Evolutionary conservation across 2,329 filamentous ascomycete species (phyloP).

Genomic region (Aspergillus flavus): DNA sequence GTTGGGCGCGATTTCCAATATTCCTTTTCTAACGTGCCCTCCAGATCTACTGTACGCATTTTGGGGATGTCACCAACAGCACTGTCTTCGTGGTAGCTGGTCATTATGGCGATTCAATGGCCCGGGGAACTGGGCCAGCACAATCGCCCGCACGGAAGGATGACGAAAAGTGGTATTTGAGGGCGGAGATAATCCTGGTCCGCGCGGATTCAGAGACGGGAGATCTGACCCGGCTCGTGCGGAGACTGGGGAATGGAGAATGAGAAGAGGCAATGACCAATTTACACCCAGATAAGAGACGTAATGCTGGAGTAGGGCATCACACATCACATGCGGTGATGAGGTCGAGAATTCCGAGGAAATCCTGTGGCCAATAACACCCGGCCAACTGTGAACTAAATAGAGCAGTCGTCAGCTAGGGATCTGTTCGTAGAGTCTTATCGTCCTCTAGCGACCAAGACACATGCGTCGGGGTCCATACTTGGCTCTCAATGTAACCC

Average conservation of each 20-base stretch:
- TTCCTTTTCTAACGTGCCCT: neutral
- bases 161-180: constrained; percentile 2
- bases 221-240: constrained; percentile 1
- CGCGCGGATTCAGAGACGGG: neutral
- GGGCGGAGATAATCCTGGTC: neutral
- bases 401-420: neutral
- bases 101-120: neutral
- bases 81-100: neutral
- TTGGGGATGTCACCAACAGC: neutral
- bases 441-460: neutral
- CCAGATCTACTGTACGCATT: constrained; percentile 3
- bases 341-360: neutral
- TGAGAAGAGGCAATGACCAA: neutral
- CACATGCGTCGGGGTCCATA: neutral
- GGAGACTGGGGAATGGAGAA: neutral
- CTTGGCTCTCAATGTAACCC: neutral
- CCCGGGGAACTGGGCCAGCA: neutral
- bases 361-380: neutral
- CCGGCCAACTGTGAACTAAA: neutral
- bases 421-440: neutral
- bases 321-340: neutral
- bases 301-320: neutral
- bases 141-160: neutral
- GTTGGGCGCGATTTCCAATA: neutral
- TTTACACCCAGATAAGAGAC: neutral